A percentile compares a stretch with the other conserved stretches of the same genome.
These are phyloP conservation scores for Ambrosia artemisiifolia DNA, from an alignment of 129 eudicot genomes.

Conservation along the genomic window DNA sequence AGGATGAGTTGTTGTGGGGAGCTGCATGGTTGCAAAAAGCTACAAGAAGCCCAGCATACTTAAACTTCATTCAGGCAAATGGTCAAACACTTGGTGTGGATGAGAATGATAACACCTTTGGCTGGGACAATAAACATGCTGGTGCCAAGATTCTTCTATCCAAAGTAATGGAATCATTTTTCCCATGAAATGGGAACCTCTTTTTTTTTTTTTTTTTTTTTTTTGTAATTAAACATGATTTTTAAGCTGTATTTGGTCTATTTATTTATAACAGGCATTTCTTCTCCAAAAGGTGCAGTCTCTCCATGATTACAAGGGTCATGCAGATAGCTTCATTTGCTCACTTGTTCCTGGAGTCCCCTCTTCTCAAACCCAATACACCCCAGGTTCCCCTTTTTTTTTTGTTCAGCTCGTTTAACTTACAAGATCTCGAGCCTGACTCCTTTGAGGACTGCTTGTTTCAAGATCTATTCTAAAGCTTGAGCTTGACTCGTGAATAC, in stretches of 20 bases:
- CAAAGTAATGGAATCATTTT: slow-evolving; percentile 28
- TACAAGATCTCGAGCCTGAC: too few species aligned
- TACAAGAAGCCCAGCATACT: slow-evolving; percentile 25
- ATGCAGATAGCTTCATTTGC: slow-evolving; percentile 90
- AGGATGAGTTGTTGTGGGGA: slow-evolving; percentile 72
- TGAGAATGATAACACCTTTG: slow-evolving; percentile 36
- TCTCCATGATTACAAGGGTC: slow-evolving; percentile 88
- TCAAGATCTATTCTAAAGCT: too few species aligned
- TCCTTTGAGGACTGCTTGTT: too few species aligned
- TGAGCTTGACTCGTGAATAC: too few species aligned
- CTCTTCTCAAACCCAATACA: slow-evolving; percentile 58
- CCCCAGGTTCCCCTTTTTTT: slow-evolving; percentile 54
- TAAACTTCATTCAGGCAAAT: slow-evolving; percentile 38
- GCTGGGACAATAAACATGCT: slow-evolving; percentile 59
- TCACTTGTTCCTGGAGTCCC: slow-evolving; percentile 76
- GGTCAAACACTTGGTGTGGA: slow-evolving; percentile 33
- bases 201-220: not conserved
- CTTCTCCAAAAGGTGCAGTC: slow-evolving; percentile 79
- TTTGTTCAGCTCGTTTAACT: not conserved
- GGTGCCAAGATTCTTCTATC: slow-evolving; percentile 54
- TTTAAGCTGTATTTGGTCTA: not conserved
- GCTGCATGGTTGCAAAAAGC: slow-evolving; percentile 72
- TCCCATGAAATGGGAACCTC: not conserved
- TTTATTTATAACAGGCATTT: slow-evolving; percentile 71
- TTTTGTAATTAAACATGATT: too few species aligned